Conservation (phyloP, 306 rosid species). For the Malus sylvestris region DNA sequence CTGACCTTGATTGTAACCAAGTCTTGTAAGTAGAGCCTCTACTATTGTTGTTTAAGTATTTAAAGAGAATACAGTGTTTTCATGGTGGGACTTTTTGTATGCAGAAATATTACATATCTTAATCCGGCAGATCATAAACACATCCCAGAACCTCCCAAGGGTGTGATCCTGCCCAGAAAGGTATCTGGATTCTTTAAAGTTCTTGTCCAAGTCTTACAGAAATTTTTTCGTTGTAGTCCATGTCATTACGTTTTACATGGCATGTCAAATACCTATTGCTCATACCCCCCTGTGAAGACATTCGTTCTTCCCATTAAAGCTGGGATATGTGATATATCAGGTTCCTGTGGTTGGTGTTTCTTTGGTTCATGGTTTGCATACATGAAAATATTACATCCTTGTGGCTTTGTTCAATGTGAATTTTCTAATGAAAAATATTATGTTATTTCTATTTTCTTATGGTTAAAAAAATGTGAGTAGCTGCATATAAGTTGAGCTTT, state of each 20-base stretch:
- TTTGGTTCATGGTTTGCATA: not conserved
- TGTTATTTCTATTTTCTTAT: not conserved
- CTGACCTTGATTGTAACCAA: constrained; percentile 51
- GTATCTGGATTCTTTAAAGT: constrained; percentile 29
- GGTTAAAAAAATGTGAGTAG: not conserved
- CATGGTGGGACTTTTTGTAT: constrained; percentile 29
- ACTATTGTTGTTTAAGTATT: constrained; percentile 16
- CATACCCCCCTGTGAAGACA: too few relatives aligned
- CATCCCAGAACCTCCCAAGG: constrained; percentile 63
- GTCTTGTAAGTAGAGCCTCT: constrained; percentile 58
- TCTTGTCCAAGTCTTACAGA: not conserved
- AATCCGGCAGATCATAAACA: constrained; percentile 52
- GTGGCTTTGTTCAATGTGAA: not conserved
- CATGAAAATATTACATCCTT: not conserved
- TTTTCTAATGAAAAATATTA: too few relatives aligned
- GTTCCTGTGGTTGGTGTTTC: not conserved
- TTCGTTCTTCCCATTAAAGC: not conserved
- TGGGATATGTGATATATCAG: not conserved
- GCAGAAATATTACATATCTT: constrained; percentile 72
- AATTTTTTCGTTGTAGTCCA: not conserved
- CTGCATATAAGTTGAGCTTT: not conserved
- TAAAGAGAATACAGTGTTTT: constrained; percentile 11
- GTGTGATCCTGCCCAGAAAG: constrained; percentile 67
- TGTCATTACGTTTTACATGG: not conserved
- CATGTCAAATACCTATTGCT: not conserved